Evolutionary conservation across 345 rosid genomes (phyloP), one percentile per base, ranked within the genome.

Genomic region (Raphanus sativus): DNA sequence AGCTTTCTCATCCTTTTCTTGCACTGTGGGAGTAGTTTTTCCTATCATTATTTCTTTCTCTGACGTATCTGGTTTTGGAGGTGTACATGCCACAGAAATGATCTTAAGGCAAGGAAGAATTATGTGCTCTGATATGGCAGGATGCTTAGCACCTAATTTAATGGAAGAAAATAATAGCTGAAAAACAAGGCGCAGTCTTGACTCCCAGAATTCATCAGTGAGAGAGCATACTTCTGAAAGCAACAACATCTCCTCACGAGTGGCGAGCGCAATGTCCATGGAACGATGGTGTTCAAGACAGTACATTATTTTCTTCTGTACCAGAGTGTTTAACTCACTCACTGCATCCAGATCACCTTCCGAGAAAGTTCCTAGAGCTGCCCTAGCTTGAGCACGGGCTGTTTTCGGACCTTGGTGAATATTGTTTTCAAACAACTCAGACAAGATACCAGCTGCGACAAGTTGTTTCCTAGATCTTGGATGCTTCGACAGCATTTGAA

Each of bases 241-340:
- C 85, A 95, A 83, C 79, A 89, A 81, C 84, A 95, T 71, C 82
- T 95, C 99, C 80, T 95, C 98, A 70, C 96, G 96, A 82, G 92
- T 91, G 69, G 96, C 91, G 16, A 91, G 77, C 15, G 98, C 96
- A 81, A 92, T 85, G 80, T 95, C 99, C 96, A 95, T 91, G 84
- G 99, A 92, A 29, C 97, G 96, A 81, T 95, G 98, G 86, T 95
- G 98, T 73, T 95, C 99, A 80, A 95, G 94, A 85, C 98, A 92
- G 85, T 95, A 95, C 91, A 82, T 88, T 62, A 95, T 97, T 82
- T 95, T 95, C 86, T 85, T 95, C 90, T 89, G 94, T 75, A 95
- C 88, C 82, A 95, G 87, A 82, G 78, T 86, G 85, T 91, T 92
- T 83, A 95, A 85, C 84, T 90, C 99, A 59, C 87, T 85, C 61